phyloP scores from a whole-genome alignment of 169 alveolate species.

The Besnoitia besnoiti region DNA sequence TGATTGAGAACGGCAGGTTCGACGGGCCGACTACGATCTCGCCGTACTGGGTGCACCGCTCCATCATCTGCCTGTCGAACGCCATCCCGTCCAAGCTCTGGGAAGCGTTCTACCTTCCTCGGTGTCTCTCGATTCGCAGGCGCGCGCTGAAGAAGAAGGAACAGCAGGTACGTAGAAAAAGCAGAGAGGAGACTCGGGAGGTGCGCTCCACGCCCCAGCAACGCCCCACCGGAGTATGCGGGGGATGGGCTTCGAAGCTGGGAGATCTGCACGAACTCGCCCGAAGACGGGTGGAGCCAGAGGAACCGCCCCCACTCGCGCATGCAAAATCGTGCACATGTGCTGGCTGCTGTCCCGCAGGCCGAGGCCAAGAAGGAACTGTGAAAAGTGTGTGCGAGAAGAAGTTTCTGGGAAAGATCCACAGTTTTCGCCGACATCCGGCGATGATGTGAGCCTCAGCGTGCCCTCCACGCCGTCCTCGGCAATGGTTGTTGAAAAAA shows the following conservation, averaged over 20 bases:
- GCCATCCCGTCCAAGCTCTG: not conserved
- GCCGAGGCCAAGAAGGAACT: not conserved
- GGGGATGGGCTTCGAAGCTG: no score
- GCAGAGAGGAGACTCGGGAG: not conserved
- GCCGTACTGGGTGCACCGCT: not conserved
- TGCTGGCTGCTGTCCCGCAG: not conserved
- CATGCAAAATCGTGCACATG: no score
- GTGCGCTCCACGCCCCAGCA: not conserved
- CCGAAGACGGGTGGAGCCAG: no score
- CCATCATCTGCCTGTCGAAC: not conserved
- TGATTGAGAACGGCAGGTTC: not conserved
- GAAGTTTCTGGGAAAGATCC: no score
- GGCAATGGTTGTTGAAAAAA: no score
- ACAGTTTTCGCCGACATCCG: no score
- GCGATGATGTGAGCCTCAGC: no score
- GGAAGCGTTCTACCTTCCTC: not conserved
- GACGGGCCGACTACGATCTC: not conserved
- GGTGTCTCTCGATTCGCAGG: not conserved
- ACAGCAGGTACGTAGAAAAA: not conserved
- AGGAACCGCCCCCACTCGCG: no score
- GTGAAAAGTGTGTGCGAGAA: not conserved
- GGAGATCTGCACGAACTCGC: no score
- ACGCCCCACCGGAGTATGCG: not conserved
- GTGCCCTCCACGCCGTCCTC: no score
- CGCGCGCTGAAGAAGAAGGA: not conserved